These are phyloP conservation scores for Trichoderma pleuroti DNA, from an alignment of 2,329 filamentous ascomycete genomes.

Conservation along the genomic window DNA sequence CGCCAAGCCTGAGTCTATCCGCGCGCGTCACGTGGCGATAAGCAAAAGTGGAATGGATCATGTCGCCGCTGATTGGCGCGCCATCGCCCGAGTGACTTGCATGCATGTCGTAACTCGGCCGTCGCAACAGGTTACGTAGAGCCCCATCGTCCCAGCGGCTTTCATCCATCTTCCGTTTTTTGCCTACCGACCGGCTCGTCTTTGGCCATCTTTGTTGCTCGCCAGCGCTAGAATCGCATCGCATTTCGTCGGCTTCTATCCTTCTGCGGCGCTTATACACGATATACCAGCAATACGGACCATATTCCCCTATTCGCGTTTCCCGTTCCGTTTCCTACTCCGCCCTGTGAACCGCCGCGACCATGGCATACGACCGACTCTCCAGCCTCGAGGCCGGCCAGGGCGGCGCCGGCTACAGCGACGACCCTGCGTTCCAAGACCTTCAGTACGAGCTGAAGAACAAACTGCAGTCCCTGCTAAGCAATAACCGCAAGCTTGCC, in stretches of 20 bases:
- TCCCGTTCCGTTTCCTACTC: neutral
- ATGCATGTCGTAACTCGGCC: conserved; percentile 4
- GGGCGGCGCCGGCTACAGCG: conserved; percentile 69
- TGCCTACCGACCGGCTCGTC: neutral
- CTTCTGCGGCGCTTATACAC: neutral
- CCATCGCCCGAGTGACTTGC: conserved; percentile 15
- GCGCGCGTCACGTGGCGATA: conserved; percentile 32
- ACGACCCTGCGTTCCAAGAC: conserved; percentile 87
- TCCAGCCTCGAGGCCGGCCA: conserved; percentile 77
- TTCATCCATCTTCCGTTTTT: neutral
- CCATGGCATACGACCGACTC: conserved; percentile 89
- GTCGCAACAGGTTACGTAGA: conserved; percentile 31
- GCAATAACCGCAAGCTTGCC: conserved; percentile 79
- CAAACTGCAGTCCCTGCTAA: conserved; percentile 83
- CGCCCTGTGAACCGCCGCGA: neutral
- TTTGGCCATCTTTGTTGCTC: conserved; percentile 2
- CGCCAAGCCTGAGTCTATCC: conserved; percentile 21
- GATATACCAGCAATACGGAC: neutral
- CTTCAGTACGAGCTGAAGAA: conserved; percentile 81
- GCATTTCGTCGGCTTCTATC: neutral
- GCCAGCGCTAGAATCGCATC: conserved; percentile 16
- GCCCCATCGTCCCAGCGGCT: neutral
- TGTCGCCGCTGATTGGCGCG: conserved; percentile 21
- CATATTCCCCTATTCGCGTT: neutral
- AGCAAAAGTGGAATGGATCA: conserved; percentile 1